Evolutionary conservation across 2,329 filamentous ascomycete genomes (phyloP).

Genomic region (Cladosporium austrohemisphaericum): DNA sequence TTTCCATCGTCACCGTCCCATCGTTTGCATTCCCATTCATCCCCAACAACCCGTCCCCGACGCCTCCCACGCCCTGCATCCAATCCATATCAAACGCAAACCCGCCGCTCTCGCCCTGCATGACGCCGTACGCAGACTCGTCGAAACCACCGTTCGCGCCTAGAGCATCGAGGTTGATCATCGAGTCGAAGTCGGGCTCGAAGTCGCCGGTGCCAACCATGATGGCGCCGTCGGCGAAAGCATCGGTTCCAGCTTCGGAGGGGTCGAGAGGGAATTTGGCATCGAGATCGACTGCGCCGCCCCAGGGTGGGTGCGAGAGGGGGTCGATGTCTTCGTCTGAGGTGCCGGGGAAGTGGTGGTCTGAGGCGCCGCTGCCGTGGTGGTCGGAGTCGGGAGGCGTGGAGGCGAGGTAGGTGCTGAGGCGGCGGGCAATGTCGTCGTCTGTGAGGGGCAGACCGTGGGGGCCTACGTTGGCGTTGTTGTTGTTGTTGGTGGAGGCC

Average conservation of each 20-base stretch:
- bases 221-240: conserved; percentile 14
- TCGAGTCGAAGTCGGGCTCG: conserved; percentile 36
- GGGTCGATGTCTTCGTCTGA: conserved; percentile 2
- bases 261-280: background rate
- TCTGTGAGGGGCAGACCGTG: conserved; percentile 33
- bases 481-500: background rate
- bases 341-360: conserved; percentile 10
- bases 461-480: conserved; percentile 11
- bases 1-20: background rate
- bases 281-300: conserved; percentile 4
- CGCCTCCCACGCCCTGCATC: conserved; percentile 23
- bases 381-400: conserved; percentile 44
- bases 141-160: conserved; percentile 33
- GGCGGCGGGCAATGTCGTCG: conserved; percentile 45
- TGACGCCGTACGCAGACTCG: conserved; percentile 32
- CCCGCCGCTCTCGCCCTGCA: conserved; percentile 32
- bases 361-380: conserved; percentile 12
- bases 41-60: background rate
- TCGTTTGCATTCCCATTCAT: background rate
- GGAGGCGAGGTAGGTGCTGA: conserved; percentile 49
- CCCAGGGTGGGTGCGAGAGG: background rate
- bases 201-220: conserved; percentile 24
- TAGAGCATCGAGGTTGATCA: conserved; percentile 36
- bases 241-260: background rate
- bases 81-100: conserved; percentile 36